Evolutionary conservation across 2,329 filamentous ascomycete genomes (phyloP).

Genomic region (Chaetomium strumarium): DNA sequence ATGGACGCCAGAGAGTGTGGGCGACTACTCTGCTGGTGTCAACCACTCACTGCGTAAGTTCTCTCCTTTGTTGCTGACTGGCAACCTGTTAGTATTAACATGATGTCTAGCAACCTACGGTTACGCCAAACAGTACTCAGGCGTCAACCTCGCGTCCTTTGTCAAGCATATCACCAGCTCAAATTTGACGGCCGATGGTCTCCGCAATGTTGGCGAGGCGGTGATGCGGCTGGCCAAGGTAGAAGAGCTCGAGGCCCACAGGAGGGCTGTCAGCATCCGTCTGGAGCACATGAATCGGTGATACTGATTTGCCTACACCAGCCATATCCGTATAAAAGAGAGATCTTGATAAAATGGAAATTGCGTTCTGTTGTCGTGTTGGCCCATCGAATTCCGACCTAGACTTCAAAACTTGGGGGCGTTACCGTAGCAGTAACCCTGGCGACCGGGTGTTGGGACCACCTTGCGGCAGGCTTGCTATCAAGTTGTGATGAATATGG

Average conservation of each 20-base stretch:
- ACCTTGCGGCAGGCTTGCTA: background rate
- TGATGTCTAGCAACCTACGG: conserved; percentile 75
- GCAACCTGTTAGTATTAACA: conserved; percentile 8
- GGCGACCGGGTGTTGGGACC: background rate
- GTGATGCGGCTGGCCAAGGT: conserved; percentile 95
- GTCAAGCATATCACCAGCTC: conserved; percentile 97
- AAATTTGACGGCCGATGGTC: conserved; percentile 76
- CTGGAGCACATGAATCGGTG: conserved; percentile 46
- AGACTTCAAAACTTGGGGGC: no score
- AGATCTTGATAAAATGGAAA: no score
- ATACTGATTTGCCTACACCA: background rate
- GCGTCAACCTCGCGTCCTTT: conserved; percentile 92
- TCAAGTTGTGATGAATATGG: background rate
- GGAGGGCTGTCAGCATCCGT: conserved; percentile 79
- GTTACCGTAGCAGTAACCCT: no score
- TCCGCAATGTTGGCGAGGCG: conserved; percentile 77
- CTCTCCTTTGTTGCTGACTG: background rate
- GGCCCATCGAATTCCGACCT: no score
- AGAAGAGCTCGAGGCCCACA: conserved; percentile 90
- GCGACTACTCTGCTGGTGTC: conserved; percentile 95
- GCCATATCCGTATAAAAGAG: background rate
- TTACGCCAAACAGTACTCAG: conserved; percentile 97
- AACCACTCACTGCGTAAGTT: conserved; percentile 96
- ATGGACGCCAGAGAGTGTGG: conserved; percentile 97
- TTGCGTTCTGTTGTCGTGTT: no score